A percentile compares a stretch with the other conserved stretches of the same genome.
Conservation (phyloP, 2,329 filamentous ascomycete genomes). For the Acephala macrosclerotiorum region DNA sequence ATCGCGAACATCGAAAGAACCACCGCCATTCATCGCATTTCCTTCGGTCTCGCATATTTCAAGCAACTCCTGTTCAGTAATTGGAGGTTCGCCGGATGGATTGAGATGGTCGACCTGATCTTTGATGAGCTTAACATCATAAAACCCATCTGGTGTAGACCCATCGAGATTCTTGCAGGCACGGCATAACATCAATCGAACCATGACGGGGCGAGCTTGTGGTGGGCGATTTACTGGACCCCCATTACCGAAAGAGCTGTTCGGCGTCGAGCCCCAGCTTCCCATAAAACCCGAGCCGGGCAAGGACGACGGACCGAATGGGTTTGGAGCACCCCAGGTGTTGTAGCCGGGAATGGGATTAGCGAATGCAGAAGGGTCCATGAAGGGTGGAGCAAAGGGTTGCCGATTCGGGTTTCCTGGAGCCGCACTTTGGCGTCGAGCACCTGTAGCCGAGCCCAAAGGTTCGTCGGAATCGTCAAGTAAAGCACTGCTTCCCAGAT, state of each 20-base stretch:
- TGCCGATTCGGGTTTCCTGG: slow-evolving; percentile 39
- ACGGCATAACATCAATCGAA: slow-evolving; percentile 78
- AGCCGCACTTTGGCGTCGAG: slow-evolving; percentile 43
- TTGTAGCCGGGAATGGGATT: slow-evolving; percentile 41
- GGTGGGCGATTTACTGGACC: slow-evolving; percentile 52
- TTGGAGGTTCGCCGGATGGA: slow-evolving; percentile 53
- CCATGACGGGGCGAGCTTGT: slow-evolving; percentile 70
- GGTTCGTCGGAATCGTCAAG: slow-evolving; percentile 76
- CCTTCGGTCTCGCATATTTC: slow-evolving; percentile 89
- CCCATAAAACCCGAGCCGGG: slow-evolving; percentile 42
- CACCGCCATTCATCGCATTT: slow-evolving; percentile 84
- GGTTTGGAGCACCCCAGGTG: slow-evolving; percentile 44
- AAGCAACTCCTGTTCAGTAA: slow-evolving; percentile 73
- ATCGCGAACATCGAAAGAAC: slow-evolving; percentile 71
- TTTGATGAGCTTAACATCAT: slow-evolving; percentile 71
- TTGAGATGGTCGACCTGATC: slow-evolving; percentile 67
- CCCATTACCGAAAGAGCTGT: slow-evolving; percentile 55
- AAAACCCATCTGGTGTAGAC: slow-evolving; percentile 66
- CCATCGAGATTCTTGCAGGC: slow-evolving; percentile 72
- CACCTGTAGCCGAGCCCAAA: slow-evolving; percentile 46
- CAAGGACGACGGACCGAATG: slow-evolving; percentile 43
- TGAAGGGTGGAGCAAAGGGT: slow-evolving; percentile 42
- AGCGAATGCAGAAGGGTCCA: slow-evolving; percentile 41
- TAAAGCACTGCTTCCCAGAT: slow-evolving; percentile 89
- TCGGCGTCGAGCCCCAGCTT: slow-evolving; percentile 42